Base-by-base conservation (phyloP, 495 filamentous ascomycete species). In the Margaritispora aquatica region DNA sequence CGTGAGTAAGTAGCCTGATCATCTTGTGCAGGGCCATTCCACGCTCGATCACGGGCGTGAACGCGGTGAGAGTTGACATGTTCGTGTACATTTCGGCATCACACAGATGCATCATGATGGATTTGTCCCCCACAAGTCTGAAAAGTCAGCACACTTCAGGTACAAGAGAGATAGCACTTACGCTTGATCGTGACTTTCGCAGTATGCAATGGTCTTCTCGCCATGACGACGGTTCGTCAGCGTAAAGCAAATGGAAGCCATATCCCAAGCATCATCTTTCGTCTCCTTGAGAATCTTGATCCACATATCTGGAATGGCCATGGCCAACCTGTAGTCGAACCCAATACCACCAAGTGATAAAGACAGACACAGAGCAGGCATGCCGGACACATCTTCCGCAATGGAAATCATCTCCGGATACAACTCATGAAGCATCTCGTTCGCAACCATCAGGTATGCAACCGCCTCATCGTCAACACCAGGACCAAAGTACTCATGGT, bases 241-340 rank as follows among this genome's bases (percentile, higher is more conserved):
- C 27, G 90, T 96, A 72, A 84, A 90, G 66, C 84, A 81, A 55
- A 98, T 86, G 61, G 80, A 85, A 34, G 83, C 87, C 66, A 98
- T 89, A 66, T 97, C 90, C 94, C 94, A 98, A 9, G 96, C 88
- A 64, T 85, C 82, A 65, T 98, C 94, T 60, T 87, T 76, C 72
- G 89, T 88, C 72, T 97, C 95, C 72, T 98, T 98, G 53, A 98
- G 75, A 68, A 91, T 86, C 75, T 97, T 98, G 80, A 98, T 98
- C 80, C 94, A 98, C 88, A 97, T 87, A 73, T 98, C 94, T 15
- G 94, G 94, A 64, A 98, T 86, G 10, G 94, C 94, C 94, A 98
- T 98, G 50, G 91, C 94, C 20, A 98, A 85, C 63, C 94, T 83
- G 73, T 98, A 98, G 74, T 98, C 94, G 70, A 98, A 98, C 15